Evolutionary conservation across 2,329 filamentous ascomycete species (phyloP).

Genomic region (Tolypocladium inflatum): DNA sequence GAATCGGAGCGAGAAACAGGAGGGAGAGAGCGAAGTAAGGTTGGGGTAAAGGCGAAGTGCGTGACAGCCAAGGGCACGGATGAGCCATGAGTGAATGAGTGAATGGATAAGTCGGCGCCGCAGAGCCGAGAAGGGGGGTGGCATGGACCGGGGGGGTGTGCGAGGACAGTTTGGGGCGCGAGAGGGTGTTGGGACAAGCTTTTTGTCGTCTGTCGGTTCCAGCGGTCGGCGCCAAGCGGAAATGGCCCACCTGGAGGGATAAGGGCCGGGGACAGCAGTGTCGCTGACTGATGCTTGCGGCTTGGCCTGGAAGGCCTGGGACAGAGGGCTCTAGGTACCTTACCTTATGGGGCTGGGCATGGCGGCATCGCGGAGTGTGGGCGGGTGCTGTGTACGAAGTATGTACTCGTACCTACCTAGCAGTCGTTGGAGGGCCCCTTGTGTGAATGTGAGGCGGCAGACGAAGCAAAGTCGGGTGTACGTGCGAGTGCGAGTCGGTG

Average conservation of each 20-base stretch:
- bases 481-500: too few species aligned
- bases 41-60: slow-evolving; percentile 7
- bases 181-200: slow-evolving; percentile 19
- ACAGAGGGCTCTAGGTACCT: background rate
- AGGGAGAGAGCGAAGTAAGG: slow-evolving; percentile 9
- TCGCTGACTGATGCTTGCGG: too few species aligned
- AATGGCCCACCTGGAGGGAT: too few species aligned
- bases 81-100: slow-evolving; percentile 12
- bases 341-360: background rate
- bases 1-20: background rate
- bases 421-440: too few species aligned
- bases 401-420: too few species aligned
- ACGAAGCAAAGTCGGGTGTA: too few species aligned
- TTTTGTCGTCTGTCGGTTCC: slow-evolving; percentile 6
- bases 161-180: background rate
- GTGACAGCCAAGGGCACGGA: slow-evolving; percentile 14
- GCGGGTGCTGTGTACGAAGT: too few species aligned
- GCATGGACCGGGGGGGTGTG: slow-evolving; percentile 3
- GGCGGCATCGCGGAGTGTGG: too few species aligned
- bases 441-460: too few species aligned
- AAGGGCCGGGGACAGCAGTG: too few species aligned
- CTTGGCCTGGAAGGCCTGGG: too few species aligned
- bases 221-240: too few species aligned
- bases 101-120: slow-evolving; percentile 24
- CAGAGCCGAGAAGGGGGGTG: slow-evolving; percentile 21